Evolutionary conservation across 257 asterid genomes (phyloP).

Genomic region (Solanum tarijense): DNA sequence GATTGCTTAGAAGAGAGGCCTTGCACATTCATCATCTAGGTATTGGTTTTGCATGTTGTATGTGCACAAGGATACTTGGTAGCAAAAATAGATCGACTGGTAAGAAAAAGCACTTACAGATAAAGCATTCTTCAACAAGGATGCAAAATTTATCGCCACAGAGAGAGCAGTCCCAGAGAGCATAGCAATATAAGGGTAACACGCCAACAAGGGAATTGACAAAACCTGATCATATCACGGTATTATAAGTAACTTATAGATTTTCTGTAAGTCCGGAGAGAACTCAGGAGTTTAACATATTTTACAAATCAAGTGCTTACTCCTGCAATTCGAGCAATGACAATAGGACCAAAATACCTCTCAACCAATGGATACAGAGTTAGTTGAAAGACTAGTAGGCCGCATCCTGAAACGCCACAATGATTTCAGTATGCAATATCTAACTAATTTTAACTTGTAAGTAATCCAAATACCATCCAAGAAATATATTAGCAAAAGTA

Average conservation of each 20-base stretch:
- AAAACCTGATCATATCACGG: constrained; percentile 24
- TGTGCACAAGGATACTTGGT: neutral
- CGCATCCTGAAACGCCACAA: constrained; percentile 40
- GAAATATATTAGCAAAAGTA: neutral
- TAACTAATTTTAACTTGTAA: no score
- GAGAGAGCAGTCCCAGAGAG: constrained; percentile 50
- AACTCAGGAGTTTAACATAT: neutral
- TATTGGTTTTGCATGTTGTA: neutral
- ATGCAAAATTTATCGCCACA: constrained; percentile 48
- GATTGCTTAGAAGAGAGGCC: neutral
- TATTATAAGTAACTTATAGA: neutral
- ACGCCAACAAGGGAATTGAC: constrained; percentile 53
- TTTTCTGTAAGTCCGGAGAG: neutral
- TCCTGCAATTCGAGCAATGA: constrained; percentile 57
- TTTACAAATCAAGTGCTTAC: constrained; percentile 22
- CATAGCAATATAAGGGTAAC: constrained; percentile 59
- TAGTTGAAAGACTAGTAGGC: constrained; percentile 67
- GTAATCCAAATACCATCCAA: neutral
- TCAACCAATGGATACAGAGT: constrained; percentile 45
- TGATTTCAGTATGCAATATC: neutral
- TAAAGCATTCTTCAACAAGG: constrained; percentile 55
- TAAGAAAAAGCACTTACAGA: constrained; percentile 37
- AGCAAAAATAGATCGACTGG: neutral
- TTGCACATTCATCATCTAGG: neutral
- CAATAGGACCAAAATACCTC: constrained; percentile 49